Conservation (phyloP, 345 rosid genomes). For the Punica granatum region DNA sequence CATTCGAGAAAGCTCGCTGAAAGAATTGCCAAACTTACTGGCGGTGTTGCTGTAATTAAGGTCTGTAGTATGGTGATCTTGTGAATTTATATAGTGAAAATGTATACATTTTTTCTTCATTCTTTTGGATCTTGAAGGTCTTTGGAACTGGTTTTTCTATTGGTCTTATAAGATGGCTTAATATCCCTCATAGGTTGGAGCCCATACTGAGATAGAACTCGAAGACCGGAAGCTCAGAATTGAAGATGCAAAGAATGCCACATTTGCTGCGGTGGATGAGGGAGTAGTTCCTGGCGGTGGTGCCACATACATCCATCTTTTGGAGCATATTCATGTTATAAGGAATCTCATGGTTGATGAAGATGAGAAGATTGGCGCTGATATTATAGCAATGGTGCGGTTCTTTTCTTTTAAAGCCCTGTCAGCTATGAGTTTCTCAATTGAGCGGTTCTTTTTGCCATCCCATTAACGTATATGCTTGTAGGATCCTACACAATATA, state of each 20-base stretch:
- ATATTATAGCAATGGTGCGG: constrained; percentile 48
- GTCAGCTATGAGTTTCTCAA: not conserved
- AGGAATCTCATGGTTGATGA: constrained; percentile 48
- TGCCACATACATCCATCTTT: constrained; percentile 74
- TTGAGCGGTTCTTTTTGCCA: not conserved
- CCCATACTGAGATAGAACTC: constrained; percentile 78
- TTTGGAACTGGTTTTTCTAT: not conserved
- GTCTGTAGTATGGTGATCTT: constrained; percentile 21
- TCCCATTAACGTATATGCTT: too few relatives aligned
- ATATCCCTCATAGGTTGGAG: constrained; percentile 30
- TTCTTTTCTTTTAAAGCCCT: not conserved
- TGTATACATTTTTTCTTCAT: too few relatives aligned
- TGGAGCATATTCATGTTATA: constrained; percentile 38
- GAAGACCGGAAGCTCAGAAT: constrained; percentile 87
- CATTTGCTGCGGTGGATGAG: constrained; percentile 89
- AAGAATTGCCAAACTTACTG: constrained; percentile 81
- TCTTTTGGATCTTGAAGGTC: not conserved
- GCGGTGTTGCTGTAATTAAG: constrained; percentile 92
- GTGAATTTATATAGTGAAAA: too few relatives aligned
- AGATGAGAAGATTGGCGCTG: constrained; percentile 72
- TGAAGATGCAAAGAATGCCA: constrained; percentile 86
- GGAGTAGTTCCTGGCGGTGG: constrained; percentile 95
- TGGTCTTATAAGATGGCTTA: too few relatives aligned
- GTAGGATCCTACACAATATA: too few relatives aligned
- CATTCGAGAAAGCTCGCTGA: constrained; percentile 60